Percentiles rank a stretch among this genome's conserved stretches.
Conservation (phyloP, 106 monocot species). For the Platanthera zijinensis region DNA sequence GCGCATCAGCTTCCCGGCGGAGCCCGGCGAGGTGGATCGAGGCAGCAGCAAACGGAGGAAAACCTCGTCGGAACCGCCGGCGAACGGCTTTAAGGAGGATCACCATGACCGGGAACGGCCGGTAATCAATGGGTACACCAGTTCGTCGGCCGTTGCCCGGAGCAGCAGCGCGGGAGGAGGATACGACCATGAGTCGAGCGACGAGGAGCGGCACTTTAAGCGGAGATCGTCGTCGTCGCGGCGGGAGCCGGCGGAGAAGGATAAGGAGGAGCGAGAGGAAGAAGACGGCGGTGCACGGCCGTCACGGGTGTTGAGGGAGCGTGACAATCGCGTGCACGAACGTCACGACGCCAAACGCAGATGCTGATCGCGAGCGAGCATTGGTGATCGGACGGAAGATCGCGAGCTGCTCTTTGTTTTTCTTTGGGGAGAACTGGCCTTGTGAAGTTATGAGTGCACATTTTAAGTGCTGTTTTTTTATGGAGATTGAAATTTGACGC, state of each 20-base stretch:
- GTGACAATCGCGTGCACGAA: background rate
- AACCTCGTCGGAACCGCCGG: conserved; percentile 12
- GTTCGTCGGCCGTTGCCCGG: background rate
- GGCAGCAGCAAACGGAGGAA: conserved; percentile 23
- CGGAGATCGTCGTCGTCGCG: conserved; percentile 28
- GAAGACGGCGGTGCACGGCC: background rate
- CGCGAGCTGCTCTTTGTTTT: background rate
- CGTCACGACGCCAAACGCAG: background rate
- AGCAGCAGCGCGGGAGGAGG: conserved; percentile 10
- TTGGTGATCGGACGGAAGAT: background rate
- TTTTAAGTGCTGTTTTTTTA: background rate
- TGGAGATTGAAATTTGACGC: background rate
- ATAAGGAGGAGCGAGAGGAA: background rate
- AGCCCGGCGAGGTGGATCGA: background rate
- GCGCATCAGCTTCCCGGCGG: conserved; percentile 57
- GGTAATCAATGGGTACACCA: background rate
- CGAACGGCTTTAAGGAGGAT: conserved; percentile 32
- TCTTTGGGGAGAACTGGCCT: background rate
- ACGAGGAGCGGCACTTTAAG: conserved; percentile 60
- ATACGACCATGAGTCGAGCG: conserved; percentile 32
- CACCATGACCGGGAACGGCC: conserved; percentile 10
- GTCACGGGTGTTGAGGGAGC: background rate
- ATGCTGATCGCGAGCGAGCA: background rate
- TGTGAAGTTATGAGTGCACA: background rate
- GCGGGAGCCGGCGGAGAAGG: background rate